Evolutionary conservation across 1,139 yeast genomes (phyloP).

Genomic region (Hansenula sp.): DNA sequence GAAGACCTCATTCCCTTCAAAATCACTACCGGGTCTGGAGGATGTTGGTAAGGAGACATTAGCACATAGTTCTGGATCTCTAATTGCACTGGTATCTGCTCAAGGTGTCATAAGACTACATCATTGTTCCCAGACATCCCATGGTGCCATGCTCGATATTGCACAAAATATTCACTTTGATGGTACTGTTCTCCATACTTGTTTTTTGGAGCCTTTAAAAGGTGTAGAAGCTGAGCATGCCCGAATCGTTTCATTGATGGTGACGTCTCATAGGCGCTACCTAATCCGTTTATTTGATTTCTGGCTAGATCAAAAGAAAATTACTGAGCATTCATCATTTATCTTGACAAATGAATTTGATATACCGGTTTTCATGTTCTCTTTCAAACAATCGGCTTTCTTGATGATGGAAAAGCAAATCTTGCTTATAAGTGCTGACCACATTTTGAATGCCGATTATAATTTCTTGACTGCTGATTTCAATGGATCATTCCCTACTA

Average conservation of each 20-base stretch:
- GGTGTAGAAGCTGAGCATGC: constrained; percentile 24
- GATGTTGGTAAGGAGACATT: constrained; percentile 35
- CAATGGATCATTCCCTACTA: constrained; percentile 36
- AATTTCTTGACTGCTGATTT: constrained; percentile 25
- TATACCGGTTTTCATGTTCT: constrained; percentile 38
- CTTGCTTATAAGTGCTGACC: constrained; percentile 11
- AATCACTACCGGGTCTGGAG: constrained; percentile 23
- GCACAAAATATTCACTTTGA: constrained; percentile 39
- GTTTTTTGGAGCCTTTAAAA: constrained; percentile 36
- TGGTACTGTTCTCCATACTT: constrained; percentile 39
- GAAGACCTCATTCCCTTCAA: constrained; percentile 27
- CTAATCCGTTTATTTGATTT: constrained; percentile 39
- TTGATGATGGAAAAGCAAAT: constrained; percentile 33
- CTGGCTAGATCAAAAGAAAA: constrained; percentile 29
- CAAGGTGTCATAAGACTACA: constrained; percentile 37
- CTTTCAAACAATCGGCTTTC: constrained; percentile 31
- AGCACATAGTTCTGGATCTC: constrained; percentile 36
- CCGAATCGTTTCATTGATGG: constrained; percentile 32
- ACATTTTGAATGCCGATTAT: constrained; percentile 43
- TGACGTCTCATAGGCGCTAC: constrained; percentile 36
- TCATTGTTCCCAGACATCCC: constrained; percentile 32
- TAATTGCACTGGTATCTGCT: constrained; percentile 38
- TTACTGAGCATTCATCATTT: constrained; percentile 28
- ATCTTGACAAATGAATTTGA: constrained; percentile 37
- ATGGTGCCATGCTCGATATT: constrained; percentile 36